These are phyloP conservation scores for Zoysia matrella DNA, from an alignment of 202 grass and related monocot genomes.

Conservation along the genomic window DNA sequence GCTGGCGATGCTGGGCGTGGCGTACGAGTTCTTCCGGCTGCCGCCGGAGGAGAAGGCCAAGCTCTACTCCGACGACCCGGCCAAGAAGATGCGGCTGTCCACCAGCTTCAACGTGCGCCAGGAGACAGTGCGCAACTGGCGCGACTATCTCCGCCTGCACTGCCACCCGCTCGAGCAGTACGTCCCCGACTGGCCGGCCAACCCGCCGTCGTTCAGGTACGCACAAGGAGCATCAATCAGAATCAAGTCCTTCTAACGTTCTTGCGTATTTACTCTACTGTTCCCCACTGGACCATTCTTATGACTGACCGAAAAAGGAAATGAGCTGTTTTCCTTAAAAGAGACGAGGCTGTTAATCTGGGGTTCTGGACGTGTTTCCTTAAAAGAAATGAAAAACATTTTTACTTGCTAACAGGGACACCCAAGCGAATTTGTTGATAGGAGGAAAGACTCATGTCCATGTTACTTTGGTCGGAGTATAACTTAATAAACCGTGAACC, in stretches of 20 bases:
- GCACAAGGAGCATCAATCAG: too few species aligned
- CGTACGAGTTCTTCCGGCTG: too few species aligned
- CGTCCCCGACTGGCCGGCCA: too few species aligned
- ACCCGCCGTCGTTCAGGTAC: conserved; percentile 65
- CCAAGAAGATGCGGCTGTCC: conserved; percentile 89
- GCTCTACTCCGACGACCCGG: conserved; percentile 34
- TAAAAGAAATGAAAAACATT: background rate
- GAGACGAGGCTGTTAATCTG: background rate
- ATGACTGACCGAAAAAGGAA: background rate
- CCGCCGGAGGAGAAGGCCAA: too few species aligned
- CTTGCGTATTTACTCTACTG: too few species aligned
- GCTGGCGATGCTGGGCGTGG: too few species aligned
- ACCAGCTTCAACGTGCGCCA: conserved; percentile 96
- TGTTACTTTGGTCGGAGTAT: background rate
- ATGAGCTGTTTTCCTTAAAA: background rate
- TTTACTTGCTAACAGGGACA: background rate
- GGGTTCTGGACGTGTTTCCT: background rate
- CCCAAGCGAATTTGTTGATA: conserved; percentile 5
- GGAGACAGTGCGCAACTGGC: conserved; percentile 90
- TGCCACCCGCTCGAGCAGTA: too few species aligned
- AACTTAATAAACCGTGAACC: background rate
- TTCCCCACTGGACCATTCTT: background rate
- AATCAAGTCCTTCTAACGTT: too few species aligned
- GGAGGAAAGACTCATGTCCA: background rate
- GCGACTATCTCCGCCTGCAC: conserved; percentile 72